A percentile compares a stretch with the other conserved stretches of the same genome.
phyloP scores from a whole-genome alignment of 1,284 basidiomycete species.

The Gymnopus androsaceus region DNA sequence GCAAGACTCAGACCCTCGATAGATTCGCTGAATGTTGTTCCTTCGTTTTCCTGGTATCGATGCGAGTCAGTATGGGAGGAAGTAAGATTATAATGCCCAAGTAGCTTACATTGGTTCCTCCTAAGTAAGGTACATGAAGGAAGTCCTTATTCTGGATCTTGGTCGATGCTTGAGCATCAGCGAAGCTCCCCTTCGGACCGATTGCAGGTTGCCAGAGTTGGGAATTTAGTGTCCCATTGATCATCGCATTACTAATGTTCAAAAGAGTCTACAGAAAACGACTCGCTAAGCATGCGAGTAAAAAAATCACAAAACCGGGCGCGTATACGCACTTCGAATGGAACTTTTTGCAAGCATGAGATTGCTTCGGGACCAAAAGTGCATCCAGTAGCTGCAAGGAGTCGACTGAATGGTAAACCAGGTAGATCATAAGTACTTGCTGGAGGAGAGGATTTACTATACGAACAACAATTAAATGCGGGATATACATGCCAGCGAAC shows the following conservation, averaged over 20 bases:
- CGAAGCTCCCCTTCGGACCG: constrained; percentile 53
- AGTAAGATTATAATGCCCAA: no score
- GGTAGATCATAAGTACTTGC: constrained; percentile 55
- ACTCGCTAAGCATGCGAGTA: no score
- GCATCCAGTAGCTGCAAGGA: constrained; percentile 51
- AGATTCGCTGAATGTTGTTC: constrained; percentile 42
- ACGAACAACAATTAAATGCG: not conserved
- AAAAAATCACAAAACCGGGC: not conserved
- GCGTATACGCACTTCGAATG: constrained; percentile 42
- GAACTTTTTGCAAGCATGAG: constrained; percentile 47
- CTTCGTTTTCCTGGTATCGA: constrained; percentile 64
- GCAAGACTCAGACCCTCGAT: constrained; percentile 39
- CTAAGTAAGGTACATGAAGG: constrained; percentile 54
- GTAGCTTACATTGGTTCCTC: constrained; percentile 52
- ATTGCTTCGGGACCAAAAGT: constrained; percentile 42
- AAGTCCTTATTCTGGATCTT: constrained; percentile 52
- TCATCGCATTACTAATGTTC: constrained; percentile 50
- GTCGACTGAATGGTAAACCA: constrained; percentile 52
- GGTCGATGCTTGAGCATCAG: constrained; percentile 48
- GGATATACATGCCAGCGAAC: no score
- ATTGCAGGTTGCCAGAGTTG: constrained; percentile 64
- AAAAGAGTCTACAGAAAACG: constrained; percentile 42
- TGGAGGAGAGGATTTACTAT: constrained; percentile 57
- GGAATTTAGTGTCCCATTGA: constrained; percentile 43
- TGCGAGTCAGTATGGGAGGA: no score